Conservation (phyloP, 495 filamentous ascomycete species). For the Thermochaetoides thermophila region DNA sequence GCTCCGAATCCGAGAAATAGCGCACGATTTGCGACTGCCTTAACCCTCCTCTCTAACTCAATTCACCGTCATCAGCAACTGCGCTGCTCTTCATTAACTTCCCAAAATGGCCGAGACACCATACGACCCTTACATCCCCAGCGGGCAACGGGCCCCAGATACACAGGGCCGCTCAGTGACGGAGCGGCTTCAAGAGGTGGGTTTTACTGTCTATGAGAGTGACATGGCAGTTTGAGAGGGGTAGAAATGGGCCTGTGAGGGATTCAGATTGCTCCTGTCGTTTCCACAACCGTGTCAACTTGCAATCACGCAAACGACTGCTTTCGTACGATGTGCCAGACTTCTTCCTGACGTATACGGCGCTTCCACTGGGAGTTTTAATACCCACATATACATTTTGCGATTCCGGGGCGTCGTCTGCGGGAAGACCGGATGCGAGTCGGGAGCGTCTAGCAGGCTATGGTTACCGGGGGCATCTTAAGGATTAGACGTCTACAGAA, state of each 20-base stretch:
- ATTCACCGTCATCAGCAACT: constrained; percentile 1
- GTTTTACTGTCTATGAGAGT: constrained; percentile 17
- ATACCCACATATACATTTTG: too few relatives aligned
- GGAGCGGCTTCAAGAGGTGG: constrained; percentile 65
- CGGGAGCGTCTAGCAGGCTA: too few relatives aligned
- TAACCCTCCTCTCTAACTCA: not conserved
- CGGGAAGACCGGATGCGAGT: too few relatives aligned
- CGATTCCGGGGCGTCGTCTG: too few relatives aligned
- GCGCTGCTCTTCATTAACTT: constrained; percentile 2
- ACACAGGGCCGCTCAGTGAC: constrained; percentile 31
- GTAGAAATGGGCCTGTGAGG: too few relatives aligned
- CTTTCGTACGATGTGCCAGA: too few relatives aligned
- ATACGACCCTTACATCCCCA: constrained; percentile 87
- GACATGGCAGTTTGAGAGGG: not conserved
- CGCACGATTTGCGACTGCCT: not conserved
- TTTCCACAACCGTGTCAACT: too few relatives aligned
- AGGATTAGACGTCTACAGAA: not conserved
- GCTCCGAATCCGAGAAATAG: constrained; percentile 1
- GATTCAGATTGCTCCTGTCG: too few relatives aligned
- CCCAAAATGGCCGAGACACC: constrained; percentile 48
- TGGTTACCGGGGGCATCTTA: too few relatives aligned
- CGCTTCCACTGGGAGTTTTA: too few relatives aligned
- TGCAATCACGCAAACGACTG: too few relatives aligned
- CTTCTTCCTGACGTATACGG: too few relatives aligned
- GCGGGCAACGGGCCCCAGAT: constrained; percentile 35